Evolutionary conservation across 768 basidiomycete species (phyloP).

Genomic region (Amanita molliuscula): DNA sequence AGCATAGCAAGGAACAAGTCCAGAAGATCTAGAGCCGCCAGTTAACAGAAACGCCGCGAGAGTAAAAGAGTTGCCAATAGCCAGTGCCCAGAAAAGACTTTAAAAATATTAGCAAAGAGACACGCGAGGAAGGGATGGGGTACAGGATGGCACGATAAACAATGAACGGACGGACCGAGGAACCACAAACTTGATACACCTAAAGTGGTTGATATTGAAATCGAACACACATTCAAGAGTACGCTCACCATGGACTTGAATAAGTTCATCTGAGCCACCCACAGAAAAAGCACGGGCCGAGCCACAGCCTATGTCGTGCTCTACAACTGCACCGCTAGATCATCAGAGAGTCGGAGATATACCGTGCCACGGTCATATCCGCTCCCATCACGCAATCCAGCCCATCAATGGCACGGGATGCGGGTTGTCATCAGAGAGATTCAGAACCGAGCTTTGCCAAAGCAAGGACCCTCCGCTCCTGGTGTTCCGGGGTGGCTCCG

Average conservation of each 20-base stretch:
- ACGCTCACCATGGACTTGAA: neutral
- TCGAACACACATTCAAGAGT: neutral
- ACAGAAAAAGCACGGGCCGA: neutral
- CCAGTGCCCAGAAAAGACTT: neutral
- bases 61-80: neutral
- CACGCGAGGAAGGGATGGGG: no score
- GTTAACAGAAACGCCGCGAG: neutral
- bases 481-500: neutral
- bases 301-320: neutral
- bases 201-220: no score
- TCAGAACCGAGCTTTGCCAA: constrained; percentile 1
- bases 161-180: no score
- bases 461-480: neutral
- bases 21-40: no score
- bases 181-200: no score
- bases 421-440: constrained; percentile 7
- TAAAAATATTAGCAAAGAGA: no score
- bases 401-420: constrained; percentile 2
- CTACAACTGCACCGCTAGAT: neutral
- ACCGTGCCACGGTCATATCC: neutral
- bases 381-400: neutral
- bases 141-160: no score
- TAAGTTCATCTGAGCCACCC: neutral
- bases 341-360: neutral
- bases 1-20: no score